Base-by-base conservation (phyloP, 805 yeast species). In the Hyphopichia homilentoma region DNA sequence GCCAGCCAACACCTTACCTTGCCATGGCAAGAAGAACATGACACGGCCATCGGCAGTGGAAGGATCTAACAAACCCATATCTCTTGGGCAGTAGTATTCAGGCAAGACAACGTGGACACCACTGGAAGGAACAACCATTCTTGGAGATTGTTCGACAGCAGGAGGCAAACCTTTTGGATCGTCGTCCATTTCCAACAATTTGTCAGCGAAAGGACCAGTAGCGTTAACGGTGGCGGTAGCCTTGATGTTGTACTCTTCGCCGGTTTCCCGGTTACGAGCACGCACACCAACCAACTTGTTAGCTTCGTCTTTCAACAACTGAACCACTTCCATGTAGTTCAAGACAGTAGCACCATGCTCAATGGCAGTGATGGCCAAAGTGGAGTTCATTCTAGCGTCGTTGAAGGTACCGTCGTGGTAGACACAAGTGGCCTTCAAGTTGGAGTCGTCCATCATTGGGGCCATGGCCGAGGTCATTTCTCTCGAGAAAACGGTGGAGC, bases 1-100 rank as follows among this genome's bases (percentile, higher is more conserved):
- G 57, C 97, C 97, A 37, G 96, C 96, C 44, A 89, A 71, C 21
- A 89, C 95, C 59, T 88, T 84, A 5, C 96, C 96, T 68, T 88
- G 96, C 97, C 97, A 89, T 47, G 97, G 97, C 59, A 89, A 70
- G 70, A 90, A 89, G 66, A 89, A 89, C 84, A 90, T 84, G 33
- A 89, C 97, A 62, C 97, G 79, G 36, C 97, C 97, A 57, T 89
- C 97, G 21, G 90, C 70, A 29, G 97, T 89, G 28, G 85, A 75
- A 29, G 96, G 95, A 61, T 89, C 97, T 38, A 89, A 71, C 42
- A 89, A 70, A 42, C 97, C 97, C 73, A 86, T 75, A 43, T 79
- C 79, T 54, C 75, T 74, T 33, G 97, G 94, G 60, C 94, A 83
- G 65, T 86, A 89, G 70, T 75, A 89, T 45, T 89, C 95, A 16